phyloP scores from a whole-genome alignment of 352 stramenopile genomes.

The Phytophthora hibernalis region DNA sequence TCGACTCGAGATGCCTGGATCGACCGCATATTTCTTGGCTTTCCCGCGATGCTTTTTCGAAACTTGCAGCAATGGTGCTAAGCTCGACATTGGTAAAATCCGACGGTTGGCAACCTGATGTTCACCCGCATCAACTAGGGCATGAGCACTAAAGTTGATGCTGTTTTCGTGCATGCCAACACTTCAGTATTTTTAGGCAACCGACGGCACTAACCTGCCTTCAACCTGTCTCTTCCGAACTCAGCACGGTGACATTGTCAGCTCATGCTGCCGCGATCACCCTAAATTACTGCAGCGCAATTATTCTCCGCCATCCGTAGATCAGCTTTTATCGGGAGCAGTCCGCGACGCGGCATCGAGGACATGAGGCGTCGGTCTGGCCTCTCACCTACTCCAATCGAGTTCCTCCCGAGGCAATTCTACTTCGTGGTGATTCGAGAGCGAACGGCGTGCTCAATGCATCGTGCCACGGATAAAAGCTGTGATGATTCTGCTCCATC shows the following conservation, averaged over 20 bases:
- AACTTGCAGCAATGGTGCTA: slow-evolving; percentile 18
- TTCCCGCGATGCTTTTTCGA: slow-evolving; percentile 26
- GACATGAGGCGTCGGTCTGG: slow-evolving; percentile 61
- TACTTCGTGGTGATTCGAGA: slow-evolving; percentile 63
- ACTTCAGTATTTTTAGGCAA: slow-evolving; percentile 41
- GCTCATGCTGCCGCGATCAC: slow-evolving; percentile 27
- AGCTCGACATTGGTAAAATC: slow-evolving; percentile 23
- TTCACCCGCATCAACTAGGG: slow-evolving; percentile 14
- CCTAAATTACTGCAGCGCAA: slow-evolving; percentile 14
- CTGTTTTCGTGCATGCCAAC: slow-evolving; percentile 16
- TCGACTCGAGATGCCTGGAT: slow-evolving; percentile 9
- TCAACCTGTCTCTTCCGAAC: slow-evolving; percentile 5
- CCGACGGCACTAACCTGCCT: neutral
- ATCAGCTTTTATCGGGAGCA: neutral
- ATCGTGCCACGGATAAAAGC: neutral
- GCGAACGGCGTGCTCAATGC: slow-evolving; percentile 28
- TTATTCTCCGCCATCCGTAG: slow-evolving; percentile 13
- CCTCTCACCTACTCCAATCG: slow-evolving; percentile 51
- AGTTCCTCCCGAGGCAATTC: slow-evolving; percentile 63
- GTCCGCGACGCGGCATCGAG: neutral
- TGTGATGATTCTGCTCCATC: slow-evolving; percentile 1
- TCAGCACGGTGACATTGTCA: slow-evolving; percentile 20
- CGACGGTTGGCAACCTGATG: slow-evolving; percentile 3
- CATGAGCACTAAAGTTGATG: slow-evolving; percentile 22
- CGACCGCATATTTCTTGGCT: slow-evolving; percentile 29